These are phyloP conservation scores for Lentinula sp. DNA, from an alignment of 768 basidiomycete species.

Conservation along the genomic window DNA sequence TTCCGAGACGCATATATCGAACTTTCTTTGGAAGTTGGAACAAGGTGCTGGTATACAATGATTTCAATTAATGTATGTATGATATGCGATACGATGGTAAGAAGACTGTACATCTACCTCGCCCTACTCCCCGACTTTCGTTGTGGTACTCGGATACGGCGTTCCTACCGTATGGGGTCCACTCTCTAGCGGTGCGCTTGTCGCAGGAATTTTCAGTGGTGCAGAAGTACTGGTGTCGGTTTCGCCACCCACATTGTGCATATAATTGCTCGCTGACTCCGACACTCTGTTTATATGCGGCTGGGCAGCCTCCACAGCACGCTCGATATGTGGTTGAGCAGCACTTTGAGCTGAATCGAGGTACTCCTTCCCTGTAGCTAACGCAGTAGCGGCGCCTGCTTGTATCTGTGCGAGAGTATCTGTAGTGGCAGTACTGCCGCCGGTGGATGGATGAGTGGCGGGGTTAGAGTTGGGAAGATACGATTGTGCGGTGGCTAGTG, in stretches of 20 bases:
- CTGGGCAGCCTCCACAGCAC: slow-evolving; percentile 20
- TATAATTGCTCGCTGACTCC: neutral
- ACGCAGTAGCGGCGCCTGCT: slow-evolving; percentile 22
- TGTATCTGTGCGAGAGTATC: slow-evolving; percentile 25
- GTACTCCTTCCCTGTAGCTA: slow-evolving; percentile 24
- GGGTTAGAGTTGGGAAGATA: slow-evolving; percentile 1
- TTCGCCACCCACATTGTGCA: neutral
- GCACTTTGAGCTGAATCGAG: slow-evolving; percentile 23
- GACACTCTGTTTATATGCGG: slow-evolving; percentile 17
- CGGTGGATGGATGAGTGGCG: neutral
- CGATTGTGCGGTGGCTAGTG: slow-evolving; percentile 39
- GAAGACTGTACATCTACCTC: no score
- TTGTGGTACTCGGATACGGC: slow-evolving; percentile 18
- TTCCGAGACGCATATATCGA: no score
- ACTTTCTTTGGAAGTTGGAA: no score
- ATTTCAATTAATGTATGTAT: no score
- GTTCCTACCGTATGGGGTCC: slow-evolving; percentile 25
- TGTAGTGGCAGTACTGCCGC: slow-evolving; percentile 7
- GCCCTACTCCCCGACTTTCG: neutral
- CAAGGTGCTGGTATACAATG: no score
- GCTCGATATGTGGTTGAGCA: slow-evolving; percentile 26
- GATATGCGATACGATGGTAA: no score
- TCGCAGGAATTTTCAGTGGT: slow-evolving; percentile 22
- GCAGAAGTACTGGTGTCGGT: slow-evolving; percentile 12
- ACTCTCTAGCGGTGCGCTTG: slow-evolving; percentile 35